phyloP scores from a whole-genome alignment of 345 rosid genomes.

The Heritiera fomes region DNA sequence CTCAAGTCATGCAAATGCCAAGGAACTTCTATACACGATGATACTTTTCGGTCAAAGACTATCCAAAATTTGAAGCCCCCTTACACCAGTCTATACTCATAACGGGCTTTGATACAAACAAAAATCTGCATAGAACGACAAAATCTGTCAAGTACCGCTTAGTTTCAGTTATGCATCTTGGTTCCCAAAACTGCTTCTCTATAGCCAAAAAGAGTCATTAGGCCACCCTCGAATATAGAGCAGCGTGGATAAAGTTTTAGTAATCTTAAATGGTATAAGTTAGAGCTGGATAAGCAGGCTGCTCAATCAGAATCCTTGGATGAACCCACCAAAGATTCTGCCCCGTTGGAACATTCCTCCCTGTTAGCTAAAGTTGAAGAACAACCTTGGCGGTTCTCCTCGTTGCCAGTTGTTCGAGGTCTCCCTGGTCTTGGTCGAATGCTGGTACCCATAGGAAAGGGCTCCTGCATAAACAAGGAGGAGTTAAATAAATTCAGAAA shows the following conservation, averaged over 20 bases:
- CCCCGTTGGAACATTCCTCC: constrained; percentile 58
- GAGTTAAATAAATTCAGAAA: neutral
- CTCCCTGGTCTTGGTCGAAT: constrained; percentile 68
- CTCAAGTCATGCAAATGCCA: constrained; percentile 22
- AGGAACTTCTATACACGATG: constrained; percentile 33
- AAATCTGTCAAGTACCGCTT: constrained; percentile 29
- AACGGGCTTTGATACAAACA: constrained; percentile 20
- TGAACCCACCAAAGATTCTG: constrained; percentile 44
- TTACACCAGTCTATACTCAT: constrained; percentile 35
- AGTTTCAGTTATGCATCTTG: constrained; percentile 26
- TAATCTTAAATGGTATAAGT: constrained; percentile 32
- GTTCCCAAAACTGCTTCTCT: constrained; percentile 40
- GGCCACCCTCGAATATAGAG: constrained; percentile 40
- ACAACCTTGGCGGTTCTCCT: constrained; percentile 48
- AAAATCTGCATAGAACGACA: constrained; percentile 22
- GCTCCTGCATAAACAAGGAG: constrained; percentile 48
- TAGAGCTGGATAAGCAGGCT: constrained; percentile 33
- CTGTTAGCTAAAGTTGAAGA: constrained; percentile 46
- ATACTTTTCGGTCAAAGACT: constrained; percentile 22
- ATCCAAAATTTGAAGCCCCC: constrained; percentile 41
- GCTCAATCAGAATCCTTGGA: constrained; percentile 41
- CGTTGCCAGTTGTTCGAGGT: constrained; percentile 47
- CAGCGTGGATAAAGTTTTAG: constrained; percentile 34
- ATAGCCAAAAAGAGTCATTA: constrained; percentile 33
- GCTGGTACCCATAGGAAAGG: constrained; percentile 76